These are phyloP conservation scores for Phytophthora chlamydospora DNA, from an alignment of 352 stramenopile species.

Conservation along the genomic window DNA sequence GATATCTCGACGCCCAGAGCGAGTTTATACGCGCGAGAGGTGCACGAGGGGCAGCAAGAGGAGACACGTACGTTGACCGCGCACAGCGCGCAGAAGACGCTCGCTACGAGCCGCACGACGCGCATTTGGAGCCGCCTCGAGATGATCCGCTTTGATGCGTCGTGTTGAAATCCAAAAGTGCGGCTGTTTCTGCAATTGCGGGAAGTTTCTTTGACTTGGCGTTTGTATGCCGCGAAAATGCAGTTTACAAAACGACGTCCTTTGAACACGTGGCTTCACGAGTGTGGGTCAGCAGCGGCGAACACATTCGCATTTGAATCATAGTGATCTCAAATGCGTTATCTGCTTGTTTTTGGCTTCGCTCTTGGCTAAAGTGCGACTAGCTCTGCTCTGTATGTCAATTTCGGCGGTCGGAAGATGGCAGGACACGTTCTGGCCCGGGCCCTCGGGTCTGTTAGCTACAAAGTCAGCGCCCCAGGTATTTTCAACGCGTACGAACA, in stretches of 20 bases:
- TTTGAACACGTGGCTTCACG: no score
- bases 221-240: slow-evolving; percentile 2
- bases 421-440: no score
- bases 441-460: no score
- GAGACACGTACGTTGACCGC: slow-evolving; percentile 21
- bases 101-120: slow-evolving; percentile 31
- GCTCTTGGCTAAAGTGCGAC: slow-evolving; percentile 4
- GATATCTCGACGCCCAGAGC: slow-evolving; percentile 12
- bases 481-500: no score
- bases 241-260: no score
- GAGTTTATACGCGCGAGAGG: neutral
- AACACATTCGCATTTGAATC: no score
- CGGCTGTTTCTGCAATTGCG: neutral
- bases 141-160: slow-evolving; percentile 12
- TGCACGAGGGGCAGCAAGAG: no score
- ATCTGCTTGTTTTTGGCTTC: slow-evolving; percentile 6
- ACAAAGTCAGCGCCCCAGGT: no score
- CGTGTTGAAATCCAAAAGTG: slow-evolving; percentile 22
- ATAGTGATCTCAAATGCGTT: no score
- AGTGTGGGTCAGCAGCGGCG: no score
- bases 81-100: slow-evolving; percentile 29
- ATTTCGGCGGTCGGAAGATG: slow-evolving; percentile 3
- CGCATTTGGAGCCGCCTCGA: slow-evolving; percentile 26
- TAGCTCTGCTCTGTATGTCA: slow-evolving; percentile 5
- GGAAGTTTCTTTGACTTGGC: slow-evolving; percentile 1